phyloP scores from a whole-genome alignment of 805 yeast species.

The Cyberlindnera americana region DNA sequence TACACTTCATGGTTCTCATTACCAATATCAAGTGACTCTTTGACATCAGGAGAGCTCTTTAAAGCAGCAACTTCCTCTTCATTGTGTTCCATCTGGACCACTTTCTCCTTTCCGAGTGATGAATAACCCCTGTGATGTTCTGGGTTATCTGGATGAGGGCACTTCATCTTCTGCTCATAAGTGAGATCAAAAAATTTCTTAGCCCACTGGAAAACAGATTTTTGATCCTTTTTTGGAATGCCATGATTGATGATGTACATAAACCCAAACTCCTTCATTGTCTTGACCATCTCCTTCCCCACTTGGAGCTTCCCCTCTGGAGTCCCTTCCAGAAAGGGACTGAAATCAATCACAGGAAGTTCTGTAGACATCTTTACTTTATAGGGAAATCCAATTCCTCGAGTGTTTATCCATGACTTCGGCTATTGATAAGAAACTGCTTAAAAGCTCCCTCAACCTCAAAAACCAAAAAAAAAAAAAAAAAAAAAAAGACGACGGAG shows the following conservation, averaged over 20 bases:
- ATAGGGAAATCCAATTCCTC: no score
- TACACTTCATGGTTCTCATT: conserved; percentile 16
- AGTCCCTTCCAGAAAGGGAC: conserved; percentile 25
- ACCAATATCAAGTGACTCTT: conserved; percentile 26
- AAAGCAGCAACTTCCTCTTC: conserved; percentile 13
- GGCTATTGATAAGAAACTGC: no score
- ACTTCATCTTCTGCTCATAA: conserved; percentile 15
- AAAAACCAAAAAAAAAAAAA: no score
- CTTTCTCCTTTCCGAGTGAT: conserved; percentile 25
- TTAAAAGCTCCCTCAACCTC: no score
- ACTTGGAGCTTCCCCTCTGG: conserved; percentile 19
- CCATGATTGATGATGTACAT: conserved; percentile 26
- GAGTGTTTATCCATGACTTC: no score
- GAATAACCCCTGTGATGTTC: conserved; percentile 28
- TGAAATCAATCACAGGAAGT: conserved; percentile 29
- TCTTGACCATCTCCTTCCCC: conserved; percentile 26
- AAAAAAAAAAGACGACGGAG: no score
- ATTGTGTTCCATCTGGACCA: conserved; percentile 26
- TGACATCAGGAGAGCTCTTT: conserved; percentile 24
- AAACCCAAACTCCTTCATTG: conserved; percentile 25
- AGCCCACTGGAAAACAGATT: conserved; percentile 21
- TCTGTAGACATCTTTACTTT: neutral
- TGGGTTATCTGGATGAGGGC: conserved; percentile 23
- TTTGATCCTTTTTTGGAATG: conserved; percentile 10
- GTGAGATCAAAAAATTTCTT: conserved; percentile 16